Percentiles rank a stretch among this genome's conserved stretches.
phyloP scores from a whole-genome alignment of 2,329 filamentous ascomycete species.

The Aspergillus costaricaensis region DNA sequence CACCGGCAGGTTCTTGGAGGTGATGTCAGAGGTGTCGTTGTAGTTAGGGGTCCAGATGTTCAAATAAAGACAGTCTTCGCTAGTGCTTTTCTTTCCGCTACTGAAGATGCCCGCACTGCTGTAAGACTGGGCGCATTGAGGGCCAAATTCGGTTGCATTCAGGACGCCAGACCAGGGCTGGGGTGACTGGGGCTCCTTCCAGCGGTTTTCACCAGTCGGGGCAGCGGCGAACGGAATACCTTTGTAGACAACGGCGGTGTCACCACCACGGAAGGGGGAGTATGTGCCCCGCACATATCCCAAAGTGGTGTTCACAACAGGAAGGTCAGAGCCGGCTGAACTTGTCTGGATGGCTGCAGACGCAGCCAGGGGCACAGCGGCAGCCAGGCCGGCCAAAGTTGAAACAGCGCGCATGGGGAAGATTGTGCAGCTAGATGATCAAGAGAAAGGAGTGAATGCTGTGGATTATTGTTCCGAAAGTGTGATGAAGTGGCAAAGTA shows the following conservation, averaged over 20 bases:
- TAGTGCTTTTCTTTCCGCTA: slow-evolving; percentile 36
- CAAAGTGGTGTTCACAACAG: slow-evolving; percentile 18
- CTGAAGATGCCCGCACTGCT: slow-evolving; percentile 25
- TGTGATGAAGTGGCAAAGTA: neutral
- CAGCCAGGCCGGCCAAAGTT: neutral
- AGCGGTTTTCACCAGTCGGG: slow-evolving; percentile 14
- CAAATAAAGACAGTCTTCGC: slow-evolving; percentile 27
- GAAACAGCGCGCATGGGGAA: slow-evolving; percentile 1
- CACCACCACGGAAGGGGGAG: slow-evolving; percentile 25
- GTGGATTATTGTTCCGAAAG: neutral
- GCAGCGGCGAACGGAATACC: slow-evolving; percentile 28
- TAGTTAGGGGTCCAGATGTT: slow-evolving; percentile 30
- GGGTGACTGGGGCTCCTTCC: slow-evolving; percentile 7
- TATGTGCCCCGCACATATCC: slow-evolving; percentile 24
- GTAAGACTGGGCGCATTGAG: slow-evolving; percentile 28
- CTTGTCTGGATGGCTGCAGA: neutral
- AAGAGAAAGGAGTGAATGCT: neutral
- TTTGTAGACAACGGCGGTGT: slow-evolving; percentile 23
- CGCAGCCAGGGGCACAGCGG: neutral
- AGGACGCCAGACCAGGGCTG: slow-evolving; percentile 15
- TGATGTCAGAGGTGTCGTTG: slow-evolving; percentile 15
- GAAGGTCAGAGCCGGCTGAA: neutral
- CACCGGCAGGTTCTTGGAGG: slow-evolving; percentile 27
- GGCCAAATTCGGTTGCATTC: slow-evolving; percentile 20
- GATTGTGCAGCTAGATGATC: neutral